A percentile compares a stretch with the other conserved stretches of the same genome.
Conservation (phyloP, 2,329 filamentous ascomycete species). For the Leptodontidium sp. region DNA sequence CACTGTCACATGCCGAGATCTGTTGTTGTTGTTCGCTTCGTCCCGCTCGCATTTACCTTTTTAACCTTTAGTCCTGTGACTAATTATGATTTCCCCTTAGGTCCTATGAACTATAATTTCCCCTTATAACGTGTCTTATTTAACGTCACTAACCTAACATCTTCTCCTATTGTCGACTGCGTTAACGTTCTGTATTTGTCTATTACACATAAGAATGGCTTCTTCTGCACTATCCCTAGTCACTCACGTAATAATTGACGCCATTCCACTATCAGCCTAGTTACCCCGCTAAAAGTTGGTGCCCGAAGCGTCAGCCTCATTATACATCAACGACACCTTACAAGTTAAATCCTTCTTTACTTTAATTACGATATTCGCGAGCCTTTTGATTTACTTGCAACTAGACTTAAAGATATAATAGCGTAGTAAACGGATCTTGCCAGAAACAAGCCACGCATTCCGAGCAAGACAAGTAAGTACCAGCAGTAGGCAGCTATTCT, state of each 20-base stretch:
- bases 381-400: conserved; percentile 11
- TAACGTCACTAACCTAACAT: too few species aligned
- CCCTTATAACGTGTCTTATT: too few species aligned
- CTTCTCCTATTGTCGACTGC: too few species aligned
- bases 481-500: not conserved
- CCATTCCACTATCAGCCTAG: conserved; percentile 17
- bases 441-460: conserved; percentile 10
- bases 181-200: too few species aligned
- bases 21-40: too few species aligned
- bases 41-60: too few species aligned
- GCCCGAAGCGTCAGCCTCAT: conserved; percentile 17
- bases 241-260: conserved; percentile 16
- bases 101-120: too few species aligned
- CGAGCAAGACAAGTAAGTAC: conserved; percentile 17
- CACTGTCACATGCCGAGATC: too few species aligned
- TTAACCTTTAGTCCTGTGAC: too few species aligned
- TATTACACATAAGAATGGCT: too few species aligned
- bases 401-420: conserved; percentile 7
- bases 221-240: too few species aligned
- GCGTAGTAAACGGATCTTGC: not conserved
- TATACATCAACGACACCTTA: conserved; percentile 12
- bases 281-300: conserved; percentile 4
- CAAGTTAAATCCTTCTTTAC: conserved; percentile 9
- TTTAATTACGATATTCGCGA: conserved; percentile 2
- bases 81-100: too few species aligned